Evolutionary conservation across 495 filamentous ascomycete species (phyloP).

Genomic region (Staphylotrichum longicolle): DNA sequence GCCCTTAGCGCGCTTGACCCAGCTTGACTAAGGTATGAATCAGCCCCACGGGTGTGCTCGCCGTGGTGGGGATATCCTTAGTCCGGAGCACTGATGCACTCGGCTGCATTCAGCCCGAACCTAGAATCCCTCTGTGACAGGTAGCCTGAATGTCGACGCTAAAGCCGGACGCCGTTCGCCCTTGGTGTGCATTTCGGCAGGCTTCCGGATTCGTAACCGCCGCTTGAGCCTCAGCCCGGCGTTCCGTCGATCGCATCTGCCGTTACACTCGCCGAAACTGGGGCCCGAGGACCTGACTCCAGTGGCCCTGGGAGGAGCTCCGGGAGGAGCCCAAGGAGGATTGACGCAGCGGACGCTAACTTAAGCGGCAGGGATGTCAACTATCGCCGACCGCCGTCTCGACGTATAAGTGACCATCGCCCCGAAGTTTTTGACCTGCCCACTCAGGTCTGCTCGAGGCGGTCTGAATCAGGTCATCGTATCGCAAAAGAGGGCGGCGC

Average conservation of each 20-base stretch:
- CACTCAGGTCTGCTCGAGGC: not conserved
- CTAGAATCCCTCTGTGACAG: not conserved
- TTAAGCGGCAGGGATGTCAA: conserved; percentile 19
- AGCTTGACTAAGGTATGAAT: conserved; percentile 12
- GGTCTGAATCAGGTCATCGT: not conserved
- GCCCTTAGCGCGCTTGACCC: not conserved
- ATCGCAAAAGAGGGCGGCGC: not conserved
- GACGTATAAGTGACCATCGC: conserved; percentile 9
- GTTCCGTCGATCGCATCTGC: conserved; percentile 10
- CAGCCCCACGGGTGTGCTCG: not conserved
- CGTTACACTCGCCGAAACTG: conserved; percentile 5
- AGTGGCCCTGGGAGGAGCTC: not conserved
- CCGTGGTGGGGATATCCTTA: conserved; percentile 5
- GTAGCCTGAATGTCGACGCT: not conserved
- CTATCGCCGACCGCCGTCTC: conserved; percentile 10
- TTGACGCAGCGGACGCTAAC: not conserved
- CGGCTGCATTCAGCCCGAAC: not conserved
- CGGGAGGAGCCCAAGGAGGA: no score
- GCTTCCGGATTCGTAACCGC: not conserved
- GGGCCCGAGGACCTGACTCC: not conserved
- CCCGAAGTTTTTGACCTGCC: not conserved
- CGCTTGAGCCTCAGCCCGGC: conserved; percentile 9
- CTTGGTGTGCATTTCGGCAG: not conserved
- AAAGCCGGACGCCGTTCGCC: conserved; percentile 1
- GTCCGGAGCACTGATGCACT: not conserved